Conservation (phyloP, 2,329 filamentous ascomycete genomes). For the Colletotrichum paranaense region DNA sequence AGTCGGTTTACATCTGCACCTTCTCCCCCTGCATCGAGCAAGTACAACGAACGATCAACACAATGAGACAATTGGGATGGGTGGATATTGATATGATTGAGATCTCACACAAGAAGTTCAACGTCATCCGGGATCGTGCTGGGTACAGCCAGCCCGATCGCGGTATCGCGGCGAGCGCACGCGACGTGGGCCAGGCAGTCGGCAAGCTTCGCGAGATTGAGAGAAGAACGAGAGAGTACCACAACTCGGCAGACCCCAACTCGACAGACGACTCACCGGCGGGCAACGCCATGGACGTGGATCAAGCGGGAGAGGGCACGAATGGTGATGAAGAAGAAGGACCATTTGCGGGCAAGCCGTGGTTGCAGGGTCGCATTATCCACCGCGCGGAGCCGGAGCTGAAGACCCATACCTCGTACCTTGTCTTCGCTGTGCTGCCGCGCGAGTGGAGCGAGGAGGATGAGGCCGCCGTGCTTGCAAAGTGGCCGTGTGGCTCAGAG, state of each 20-base stretch:
- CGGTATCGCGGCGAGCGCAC: constrained; percentile 76
- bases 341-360: constrained; percentile 60
- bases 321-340: constrained; percentile 40
- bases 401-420: constrained; percentile 97
- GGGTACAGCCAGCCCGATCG: constrained; percentile 77
- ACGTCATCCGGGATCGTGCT: constrained; percentile 84
- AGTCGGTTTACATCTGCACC: constrained; percentile 84
- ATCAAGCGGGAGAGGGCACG: constrained; percentile 45
- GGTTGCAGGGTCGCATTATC: constrained; percentile 80
- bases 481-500: constrained; percentile 71
- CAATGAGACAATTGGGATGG: constrained; percentile 86
- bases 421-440: constrained; percentile 93
- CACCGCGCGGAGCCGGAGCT: constrained; percentile 88
- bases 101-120: constrained; percentile 81
- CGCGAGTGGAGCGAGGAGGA: constrained; percentile 86
- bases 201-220: constrained; percentile 79
- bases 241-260: constrained; percentile 50
- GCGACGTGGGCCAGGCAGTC: constrained; percentile 84
- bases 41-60: constrained; percentile 85
- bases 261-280: constrained; percentile 42
- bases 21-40: constrained; percentile 99
- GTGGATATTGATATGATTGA: constrained; percentile 94
- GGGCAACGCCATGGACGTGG: constrained; percentile 56
- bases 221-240: constrained; percentile 73
- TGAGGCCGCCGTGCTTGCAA: constrained; percentile 74